Evolutionary conservation across 139 green algal species (phyloP).

Genomic region (Micractinium conductrix): DNA sequence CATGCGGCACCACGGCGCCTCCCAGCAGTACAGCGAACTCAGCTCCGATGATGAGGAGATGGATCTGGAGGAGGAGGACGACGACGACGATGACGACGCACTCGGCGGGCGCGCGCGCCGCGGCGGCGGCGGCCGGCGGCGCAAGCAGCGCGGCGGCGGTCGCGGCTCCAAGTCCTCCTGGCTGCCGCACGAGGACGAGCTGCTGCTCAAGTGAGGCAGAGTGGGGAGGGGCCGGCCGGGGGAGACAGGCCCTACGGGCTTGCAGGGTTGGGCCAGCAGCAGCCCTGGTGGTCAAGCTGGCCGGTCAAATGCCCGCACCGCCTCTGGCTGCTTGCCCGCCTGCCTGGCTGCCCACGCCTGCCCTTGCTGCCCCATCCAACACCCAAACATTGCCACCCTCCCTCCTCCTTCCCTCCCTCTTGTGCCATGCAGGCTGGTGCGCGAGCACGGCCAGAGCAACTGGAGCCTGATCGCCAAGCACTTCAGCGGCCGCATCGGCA

Average conservation of each 20-base stretch:
- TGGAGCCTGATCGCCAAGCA: slow-evolving; percentile 73
- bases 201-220: slow-evolving; percentile 47
- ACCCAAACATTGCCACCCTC: not conserved
- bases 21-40: slow-evolving; percentile 7
- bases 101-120: not conserved
- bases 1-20: not conserved
- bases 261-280: not conserved
- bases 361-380: not conserved
- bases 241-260: not conserved
- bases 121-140: not conserved
- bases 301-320: slow-evolving; percentile 31
- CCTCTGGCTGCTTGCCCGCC: no score
- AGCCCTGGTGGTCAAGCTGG: not conserved
- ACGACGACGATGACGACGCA: slow-evolving; percentile 12
- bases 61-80: not conserved
- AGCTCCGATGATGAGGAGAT: slow-evolving; percentile 3
- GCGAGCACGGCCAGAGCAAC: slow-evolving; percentile 70
- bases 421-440: slow-evolving; percentile 62
- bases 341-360: no score
- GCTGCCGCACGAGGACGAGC: slow-evolving; percentile 55
- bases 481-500: slow-evolving; percentile 77
- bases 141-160: not conserved
- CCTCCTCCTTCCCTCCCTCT: no score
- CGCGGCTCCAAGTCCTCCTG: slow-evolving; percentile 55
- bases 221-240: not conserved